These are phyloP conservation scores for Dujonia santamariae DNA, from an alignment of 1,139 yeast genomes.

Conservation along the genomic window DNA sequence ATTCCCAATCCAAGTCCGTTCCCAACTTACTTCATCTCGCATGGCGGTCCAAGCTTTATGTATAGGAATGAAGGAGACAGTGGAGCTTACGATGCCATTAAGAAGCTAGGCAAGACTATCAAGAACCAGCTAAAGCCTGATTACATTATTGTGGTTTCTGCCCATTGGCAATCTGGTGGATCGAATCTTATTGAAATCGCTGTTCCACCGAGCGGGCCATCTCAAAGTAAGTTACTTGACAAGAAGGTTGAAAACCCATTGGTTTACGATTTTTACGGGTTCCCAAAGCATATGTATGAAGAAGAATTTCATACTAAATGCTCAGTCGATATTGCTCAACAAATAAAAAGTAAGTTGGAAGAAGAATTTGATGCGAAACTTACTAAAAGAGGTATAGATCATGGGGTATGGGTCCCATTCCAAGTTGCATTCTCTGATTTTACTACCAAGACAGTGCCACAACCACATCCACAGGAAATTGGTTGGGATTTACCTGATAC, in stretches of 20 bases:
- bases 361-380: conserved; percentile 37
- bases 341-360: conserved; percentile 39
- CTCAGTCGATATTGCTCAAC: conserved; percentile 39
- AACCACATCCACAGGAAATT: conserved; percentile 17
- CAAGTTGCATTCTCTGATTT: conserved; percentile 62
- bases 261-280: conserved; percentile 72
- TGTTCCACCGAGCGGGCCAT: conserved; percentile 25
- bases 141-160: conserved; percentile 63
- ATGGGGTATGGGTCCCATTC: conserved; percentile 81
- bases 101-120: conserved; percentile 50
- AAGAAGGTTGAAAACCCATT: conserved; percentile 28
- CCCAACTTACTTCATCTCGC: conserved; percentile 68
- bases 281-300: conserved; percentile 60
- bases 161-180: conserved; percentile 67
- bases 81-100: conserved; percentile 59
- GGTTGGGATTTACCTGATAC: conserved; percentile 49
- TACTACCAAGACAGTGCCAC: conserved; percentile 20
- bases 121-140: conserved; percentile 54
- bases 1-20: conserved; percentile 20
- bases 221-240: conserved; percentile 1
- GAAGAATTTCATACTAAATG: conserved; percentile 56
- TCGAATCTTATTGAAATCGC: conserved; percentile 47
- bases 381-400: conserved; percentile 65
- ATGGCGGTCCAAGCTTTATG: conserved; percentile 79
- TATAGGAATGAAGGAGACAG: conserved; percentile 45